Conservation (phyloP, 2,329 filamentous ascomycete species). For the Exophiala sp. region DNA sequence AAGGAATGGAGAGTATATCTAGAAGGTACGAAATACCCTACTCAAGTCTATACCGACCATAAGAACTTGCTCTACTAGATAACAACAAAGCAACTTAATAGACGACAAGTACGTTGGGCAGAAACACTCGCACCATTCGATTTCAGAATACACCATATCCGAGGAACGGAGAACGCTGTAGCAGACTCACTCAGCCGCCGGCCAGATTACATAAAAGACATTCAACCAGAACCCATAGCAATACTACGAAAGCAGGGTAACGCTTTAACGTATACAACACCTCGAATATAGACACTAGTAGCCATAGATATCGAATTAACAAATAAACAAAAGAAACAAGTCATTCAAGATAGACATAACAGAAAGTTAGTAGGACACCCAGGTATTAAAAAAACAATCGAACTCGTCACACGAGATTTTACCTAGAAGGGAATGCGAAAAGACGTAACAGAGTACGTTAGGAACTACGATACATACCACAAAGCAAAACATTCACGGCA, state of each 20-base stretch:
- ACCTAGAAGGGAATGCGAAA: constrained; percentile 8
- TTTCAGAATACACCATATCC: constrained; percentile 16
- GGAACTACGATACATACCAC: constrained; percentile 3
- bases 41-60: constrained; percentile 22
- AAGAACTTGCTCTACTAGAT: constrained; percentile 23
- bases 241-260: not conserved
- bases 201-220: constrained; percentile 15
- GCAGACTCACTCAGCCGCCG: constrained; percentile 2
- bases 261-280: too few species aligned
- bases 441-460: constrained; percentile 11
- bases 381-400: constrained; percentile 13
- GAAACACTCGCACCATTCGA: constrained; percentile 12
- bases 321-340: not conserved
- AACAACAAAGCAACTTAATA: constrained; percentile 5
- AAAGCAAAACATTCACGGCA: constrained; percentile 6
- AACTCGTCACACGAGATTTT: constrained; percentile 9
- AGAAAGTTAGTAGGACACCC: not conserved
- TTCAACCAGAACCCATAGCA: not conserved
- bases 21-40: not conserved
- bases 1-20: constrained; percentile 21
- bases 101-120: constrained; percentile 8
- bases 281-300: not conserved
- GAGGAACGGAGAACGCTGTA: constrained; percentile 14
- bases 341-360: not conserved
- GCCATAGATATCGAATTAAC: not conserved